Conservation (phyloP, 176 grass and related monocot species). For the Pharus latifolius region DNA sequence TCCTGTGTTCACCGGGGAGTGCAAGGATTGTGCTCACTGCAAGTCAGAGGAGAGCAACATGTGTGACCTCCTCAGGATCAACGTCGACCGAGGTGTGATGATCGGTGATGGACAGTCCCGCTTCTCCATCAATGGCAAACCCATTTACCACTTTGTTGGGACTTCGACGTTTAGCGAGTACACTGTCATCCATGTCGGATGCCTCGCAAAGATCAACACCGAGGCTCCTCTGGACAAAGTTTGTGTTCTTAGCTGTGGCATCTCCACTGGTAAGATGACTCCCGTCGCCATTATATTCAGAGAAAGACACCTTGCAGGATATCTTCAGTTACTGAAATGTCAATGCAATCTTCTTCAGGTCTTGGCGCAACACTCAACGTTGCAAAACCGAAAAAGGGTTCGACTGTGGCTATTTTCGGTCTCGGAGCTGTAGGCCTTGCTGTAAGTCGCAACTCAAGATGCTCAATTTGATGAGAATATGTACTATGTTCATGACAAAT, state of each 20-base stretch:
- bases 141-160: constrained; percentile 73
- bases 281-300: not conserved
- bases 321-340: not conserved
- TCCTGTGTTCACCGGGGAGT: constrained; percentile 80
- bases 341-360: constrained; percentile 7
- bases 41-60: constrained; percentile 88
- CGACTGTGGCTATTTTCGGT: constrained; percentile 66
- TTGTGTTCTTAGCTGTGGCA: constrained; percentile 67
- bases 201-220: constrained; percentile 60
- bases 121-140: constrained; percentile 54
- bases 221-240: constrained; percentile 78
- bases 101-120: constrained; percentile 44
- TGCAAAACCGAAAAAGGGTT: constrained; percentile 58
- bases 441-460: constrained; percentile 26
- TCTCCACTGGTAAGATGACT: constrained; percentile 54
- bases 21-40: constrained; percentile 81
- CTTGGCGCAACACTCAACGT: constrained; percentile 79
- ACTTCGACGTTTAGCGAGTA: constrained; percentile 90
- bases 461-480: not conserved
- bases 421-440: constrained; percentile 83
- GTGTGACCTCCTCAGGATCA: constrained; percentile 80
- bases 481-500: not conserved
- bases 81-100: constrained; percentile 73
- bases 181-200: constrained; percentile 74
- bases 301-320: not conserved